Percentiles rank a stretch among this genome's conserved stretches.
Conservation (phyloP, 163 green algal species). For the Scenedesmus sp. region DNA sequence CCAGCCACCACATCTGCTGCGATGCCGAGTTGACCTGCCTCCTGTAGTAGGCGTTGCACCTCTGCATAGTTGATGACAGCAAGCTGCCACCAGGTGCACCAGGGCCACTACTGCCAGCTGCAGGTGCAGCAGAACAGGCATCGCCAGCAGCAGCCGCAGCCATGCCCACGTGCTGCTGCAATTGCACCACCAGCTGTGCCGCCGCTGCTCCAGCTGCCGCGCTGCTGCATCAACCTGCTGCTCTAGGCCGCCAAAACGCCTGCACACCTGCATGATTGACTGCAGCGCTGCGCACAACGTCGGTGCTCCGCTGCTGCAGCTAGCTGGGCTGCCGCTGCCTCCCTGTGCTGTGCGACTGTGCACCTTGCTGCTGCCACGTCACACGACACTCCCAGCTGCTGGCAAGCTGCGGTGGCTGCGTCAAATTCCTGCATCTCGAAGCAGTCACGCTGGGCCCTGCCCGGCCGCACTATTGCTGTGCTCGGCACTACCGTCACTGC, state of each 20-base stretch:
- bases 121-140: neutral
- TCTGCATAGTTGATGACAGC: neutral
- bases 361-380: constrained; percentile 28
- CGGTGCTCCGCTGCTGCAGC: neutral
- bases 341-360: neutral
- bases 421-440: constrained; percentile 11
- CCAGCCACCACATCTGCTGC: neutral
- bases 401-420: constrained; percentile 9
- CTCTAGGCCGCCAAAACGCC: constrained; percentile 1
- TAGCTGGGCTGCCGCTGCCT: neutral
- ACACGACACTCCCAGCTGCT: constrained; percentile 11
- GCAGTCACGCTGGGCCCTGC: neutral
- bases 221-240: neutral
- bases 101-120: no score
- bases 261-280: neutral
- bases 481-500: neutral
- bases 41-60: neutral
- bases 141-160: neutral
- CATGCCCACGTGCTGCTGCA: constrained; percentile 15
- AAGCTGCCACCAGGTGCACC: neutral
- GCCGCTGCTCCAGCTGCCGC: neutral
- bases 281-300: neutral
- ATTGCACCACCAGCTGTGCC: neutral
- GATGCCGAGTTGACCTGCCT: constrained; percentile 9
- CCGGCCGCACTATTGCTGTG: neutral